Percentiles rank a stretch among this genome's conserved stretches.
Evolutionary conservation across 345 rosid species (phyloP).

Genomic region (Arabidopsis thaliana): TAIR10.1 NC_003071.7:8693501-8694000

Average conservation of each 20-base stretch:
- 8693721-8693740: not conserved
- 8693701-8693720: not conserved
- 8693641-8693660: too few species aligned
- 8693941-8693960: slow-evolving; percentile 99
- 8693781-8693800: not conserved
- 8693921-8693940: slow-evolving; percentile 57
- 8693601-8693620: too few species aligned
- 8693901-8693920: slow-evolving; percentile 23
- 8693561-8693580: not conserved
- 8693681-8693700: not conserved
- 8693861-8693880: not conserved
- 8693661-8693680: not conserved
- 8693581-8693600: not conserved
- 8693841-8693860: not conserved
- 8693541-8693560: not conserved
- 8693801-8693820: not conserved
- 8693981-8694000: slow-evolving; percentile 95
- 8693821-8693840: not conserved
- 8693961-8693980: slow-evolving; percentile 93
- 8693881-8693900: not conserved
- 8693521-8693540: slow-evolving; percentile 95
- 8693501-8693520: slow-evolving; percentile 99
- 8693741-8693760: not conserved
- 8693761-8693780: not conserved
- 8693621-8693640: too few species aligned